A percentile compares a stretch with the other conserved stretches of the same genome.
Evolutionary conservation across 345 rosid species (phyloP).

Genomic region (Capsella bursapastoris): DNA sequence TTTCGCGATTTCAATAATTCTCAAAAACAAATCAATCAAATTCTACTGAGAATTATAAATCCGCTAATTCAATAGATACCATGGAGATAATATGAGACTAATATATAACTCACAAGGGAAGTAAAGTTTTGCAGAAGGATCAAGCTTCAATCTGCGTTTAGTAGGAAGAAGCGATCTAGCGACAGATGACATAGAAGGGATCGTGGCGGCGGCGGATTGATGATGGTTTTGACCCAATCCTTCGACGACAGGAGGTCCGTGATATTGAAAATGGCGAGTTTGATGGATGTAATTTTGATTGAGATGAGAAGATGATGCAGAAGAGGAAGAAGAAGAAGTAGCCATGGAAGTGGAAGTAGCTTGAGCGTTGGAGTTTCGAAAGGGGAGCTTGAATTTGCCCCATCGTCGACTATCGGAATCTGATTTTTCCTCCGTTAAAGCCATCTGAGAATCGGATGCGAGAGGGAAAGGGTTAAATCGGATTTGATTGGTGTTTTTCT

Average conservation of each 20-base stretch:
- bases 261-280: constrained; percentile 37
- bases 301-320: constrained; percentile 24
- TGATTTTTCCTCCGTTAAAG: constrained; percentile 61
- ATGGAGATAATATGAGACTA: neutral
- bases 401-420: constrained; percentile 65
- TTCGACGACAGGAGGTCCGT: constrained; percentile 46
- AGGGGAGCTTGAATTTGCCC: constrained; percentile 77
- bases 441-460: constrained; percentile 53
- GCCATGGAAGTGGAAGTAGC: constrained; percentile 37
- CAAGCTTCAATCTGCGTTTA: constrained; percentile 84
- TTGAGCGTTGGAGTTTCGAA: constrained; percentile 51
- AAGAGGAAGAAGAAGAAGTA: constrained; percentile 47
- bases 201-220: constrained; percentile 29
- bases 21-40: too few relatives aligned
- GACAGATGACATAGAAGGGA: constrained; percentile 69
- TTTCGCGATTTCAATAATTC: neutral
- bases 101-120: constrained; percentile 68
- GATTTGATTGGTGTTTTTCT: constrained; percentile 35
- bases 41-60: neutral
- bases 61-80: neutral
- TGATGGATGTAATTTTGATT: constrained; percentile 46
- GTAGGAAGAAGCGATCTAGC: constrained; percentile 76
- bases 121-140: constrained; percentile 79
- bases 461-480: constrained; percentile 11
- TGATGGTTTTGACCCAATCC: constrained; percentile 54